A percentile compares a stretch with the other conserved stretches of the same genome.
phyloP scores from a whole-genome alignment of 352 stramenopile genomes.

The Phytophthora melonis region DNA sequence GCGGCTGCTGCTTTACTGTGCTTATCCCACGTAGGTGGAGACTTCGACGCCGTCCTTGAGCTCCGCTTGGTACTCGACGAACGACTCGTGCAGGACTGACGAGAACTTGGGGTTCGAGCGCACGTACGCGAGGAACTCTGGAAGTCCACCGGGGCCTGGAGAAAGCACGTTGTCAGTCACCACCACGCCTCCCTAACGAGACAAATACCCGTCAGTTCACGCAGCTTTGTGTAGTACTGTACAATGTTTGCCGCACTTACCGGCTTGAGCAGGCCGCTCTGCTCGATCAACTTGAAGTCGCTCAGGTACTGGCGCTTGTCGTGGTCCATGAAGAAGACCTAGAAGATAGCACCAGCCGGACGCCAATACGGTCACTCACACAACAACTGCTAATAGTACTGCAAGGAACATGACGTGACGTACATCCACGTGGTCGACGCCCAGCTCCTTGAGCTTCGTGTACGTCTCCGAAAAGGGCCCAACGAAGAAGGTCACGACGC shows the following conservation, averaged over 20 bases:
- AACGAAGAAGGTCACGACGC: constrained; percentile 42
- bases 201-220: not conserved
- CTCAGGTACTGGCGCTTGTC: constrained; percentile 39
- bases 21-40: constrained; percentile 30
- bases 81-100: constrained; percentile 37
- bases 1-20: not conserved
- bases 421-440: constrained; percentile 38
- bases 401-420: constrained; percentile 7
- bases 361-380: constrained; percentile 1
- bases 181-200: constrained; percentile 34
- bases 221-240: not conserved
- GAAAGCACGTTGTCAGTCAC: constrained; percentile 52
- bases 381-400: not conserved
- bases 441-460: constrained; percentile 35
- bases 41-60: constrained; percentile 41
- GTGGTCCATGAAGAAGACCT: constrained; percentile 53
- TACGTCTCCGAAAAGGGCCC: constrained; percentile 43
- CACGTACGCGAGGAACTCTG: constrained; percentile 48
- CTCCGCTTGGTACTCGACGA: constrained; percentile 40
- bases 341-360: not conserved
- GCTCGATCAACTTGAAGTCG: constrained; percentile 45
- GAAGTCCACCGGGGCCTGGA: constrained; percentile 24
- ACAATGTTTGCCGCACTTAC: constrained; percentile 9
- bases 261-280: constrained; percentile 36
- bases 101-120: constrained; percentile 40